Conservation (phyloP, 768 basidiomycete species). For the Serendipita indica region DNA sequence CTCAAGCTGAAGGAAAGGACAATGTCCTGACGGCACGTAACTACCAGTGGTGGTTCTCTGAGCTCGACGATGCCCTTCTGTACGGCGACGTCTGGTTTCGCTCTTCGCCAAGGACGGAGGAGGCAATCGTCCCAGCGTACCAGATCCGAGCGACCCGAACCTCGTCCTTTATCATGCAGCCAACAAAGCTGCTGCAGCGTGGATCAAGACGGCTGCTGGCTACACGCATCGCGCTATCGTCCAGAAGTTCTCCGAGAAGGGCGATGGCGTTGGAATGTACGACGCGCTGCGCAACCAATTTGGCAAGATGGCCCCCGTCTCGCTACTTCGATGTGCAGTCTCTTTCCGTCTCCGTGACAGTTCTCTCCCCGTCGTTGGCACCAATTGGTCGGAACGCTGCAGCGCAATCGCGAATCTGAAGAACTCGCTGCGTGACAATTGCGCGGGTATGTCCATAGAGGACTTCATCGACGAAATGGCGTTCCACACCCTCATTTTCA, state of each 20-base stretch:
- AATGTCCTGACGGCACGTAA: background rate
- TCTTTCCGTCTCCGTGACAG: background rate
- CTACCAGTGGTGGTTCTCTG: background rate
- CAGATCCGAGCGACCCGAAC: background rate
- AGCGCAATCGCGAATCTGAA: background rate
- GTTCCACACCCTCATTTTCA: background rate
- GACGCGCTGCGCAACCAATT: background rate
- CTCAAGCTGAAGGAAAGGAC: too few relatives aligned
- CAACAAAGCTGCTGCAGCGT: background rate
- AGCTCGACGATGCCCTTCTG: background rate
- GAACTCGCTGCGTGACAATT: background rate
- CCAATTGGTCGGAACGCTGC: background rate
- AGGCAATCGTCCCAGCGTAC: background rate
- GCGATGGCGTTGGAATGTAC: background rate
- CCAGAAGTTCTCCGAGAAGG: background rate
- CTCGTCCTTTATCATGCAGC: background rate
- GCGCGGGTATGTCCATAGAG: background rate
- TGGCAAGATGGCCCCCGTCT: background rate
- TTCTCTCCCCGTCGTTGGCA: background rate
- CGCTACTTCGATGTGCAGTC: background rate
- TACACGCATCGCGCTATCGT: background rate
- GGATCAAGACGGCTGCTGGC: background rate
- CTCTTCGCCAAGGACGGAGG: background rate
- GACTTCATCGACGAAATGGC: background rate
- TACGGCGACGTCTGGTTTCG: background rate